phyloP scores from a whole-genome alignment of 73 alveolate genomes.

The Paramecium biaurelia region DNA sequence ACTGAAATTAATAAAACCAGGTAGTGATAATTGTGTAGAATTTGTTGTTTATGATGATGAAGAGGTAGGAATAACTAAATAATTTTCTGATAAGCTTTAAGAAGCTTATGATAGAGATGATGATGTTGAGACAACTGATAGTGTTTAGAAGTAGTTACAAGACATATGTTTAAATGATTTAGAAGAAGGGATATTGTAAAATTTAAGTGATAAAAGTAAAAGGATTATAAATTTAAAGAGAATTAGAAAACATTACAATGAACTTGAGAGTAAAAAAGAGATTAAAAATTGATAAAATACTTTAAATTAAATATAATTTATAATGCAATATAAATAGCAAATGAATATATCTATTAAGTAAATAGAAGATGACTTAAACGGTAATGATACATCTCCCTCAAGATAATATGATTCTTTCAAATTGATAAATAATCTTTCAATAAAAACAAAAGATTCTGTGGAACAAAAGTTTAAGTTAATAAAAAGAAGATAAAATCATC shows the following conservation, averaged over 20 bases:
- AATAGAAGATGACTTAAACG: not conserved
- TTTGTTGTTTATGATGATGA: not conserved
- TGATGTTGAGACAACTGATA: not conserved
- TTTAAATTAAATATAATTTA: not conserved
- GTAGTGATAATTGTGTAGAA: not conserved
- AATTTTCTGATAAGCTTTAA: not conserved
- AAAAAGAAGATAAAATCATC: slow-evolving; percentile 19
- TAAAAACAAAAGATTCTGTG: not conserved
- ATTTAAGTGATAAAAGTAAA: not conserved
- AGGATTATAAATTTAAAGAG: not conserved
- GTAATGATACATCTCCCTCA: not conserved
- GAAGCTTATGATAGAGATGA: not conserved
- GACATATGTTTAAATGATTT: not conserved
- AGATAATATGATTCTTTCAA: not conserved
- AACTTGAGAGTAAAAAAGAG: not conserved
- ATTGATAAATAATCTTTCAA: not conserved
- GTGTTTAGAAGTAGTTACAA: not conserved
- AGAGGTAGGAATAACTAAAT: not conserved
- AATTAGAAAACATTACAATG: not conserved
- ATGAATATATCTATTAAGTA: not conserved
- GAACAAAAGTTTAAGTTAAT: not conserved
- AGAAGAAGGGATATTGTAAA: not conserved
- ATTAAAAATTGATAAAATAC: not conserved
- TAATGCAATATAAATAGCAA: not conserved
- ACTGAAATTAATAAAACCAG: not conserved